These are phyloP conservation scores for Nicotiana noctiflora DNA, from an alignment of 257 asterid genomes.

Conservation along the genomic window DNA sequence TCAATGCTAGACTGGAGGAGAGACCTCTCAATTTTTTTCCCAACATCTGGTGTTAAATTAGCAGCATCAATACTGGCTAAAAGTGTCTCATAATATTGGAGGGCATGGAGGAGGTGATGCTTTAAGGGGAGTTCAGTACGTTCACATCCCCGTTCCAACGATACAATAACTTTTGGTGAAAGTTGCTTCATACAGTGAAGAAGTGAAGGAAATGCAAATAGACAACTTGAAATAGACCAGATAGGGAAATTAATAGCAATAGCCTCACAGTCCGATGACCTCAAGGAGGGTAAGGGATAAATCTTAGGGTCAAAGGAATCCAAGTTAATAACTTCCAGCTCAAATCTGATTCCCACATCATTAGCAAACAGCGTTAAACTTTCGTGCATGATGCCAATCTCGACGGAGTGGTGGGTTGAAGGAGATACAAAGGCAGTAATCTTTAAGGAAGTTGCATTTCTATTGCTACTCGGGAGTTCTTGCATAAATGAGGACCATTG, in stretches of 20 bases:
- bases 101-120: conserved; percentile 38
- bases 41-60: conserved; percentile 18
- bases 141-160: conserved; percentile 42
- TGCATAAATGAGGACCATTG: conserved; percentile 65
- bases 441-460: conserved; percentile 28
- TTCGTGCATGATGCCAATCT: conserved; percentile 46
- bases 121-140: conserved; percentile 37
- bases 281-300: conserved; percentile 25
- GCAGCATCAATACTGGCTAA: conserved; percentile 43
- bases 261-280: conserved; percentile 29
- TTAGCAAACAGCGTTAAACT: conserved; percentile 37
- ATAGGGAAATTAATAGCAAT: conserved; percentile 49
- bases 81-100: conserved; percentile 41
- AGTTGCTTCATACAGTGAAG: conserved; percentile 39
- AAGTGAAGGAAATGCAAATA: conserved; percentile 28
- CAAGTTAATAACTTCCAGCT: conserved; percentile 53
- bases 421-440: conserved; percentile 55
- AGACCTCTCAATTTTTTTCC: conserved; percentile 36
- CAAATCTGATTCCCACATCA: conserved; percentile 35
- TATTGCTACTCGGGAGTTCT: conserved; percentile 33
- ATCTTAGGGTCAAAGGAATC: conserved; percentile 48
- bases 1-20: conserved; percentile 46
- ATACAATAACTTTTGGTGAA: conserved; percentile 38
- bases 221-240: conserved; percentile 35
- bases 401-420: conserved; percentile 32